These are phyloP conservation scores for Draba incana DNA, from an alignment of 345 rosid species.

Conservation along the genomic window DNA sequence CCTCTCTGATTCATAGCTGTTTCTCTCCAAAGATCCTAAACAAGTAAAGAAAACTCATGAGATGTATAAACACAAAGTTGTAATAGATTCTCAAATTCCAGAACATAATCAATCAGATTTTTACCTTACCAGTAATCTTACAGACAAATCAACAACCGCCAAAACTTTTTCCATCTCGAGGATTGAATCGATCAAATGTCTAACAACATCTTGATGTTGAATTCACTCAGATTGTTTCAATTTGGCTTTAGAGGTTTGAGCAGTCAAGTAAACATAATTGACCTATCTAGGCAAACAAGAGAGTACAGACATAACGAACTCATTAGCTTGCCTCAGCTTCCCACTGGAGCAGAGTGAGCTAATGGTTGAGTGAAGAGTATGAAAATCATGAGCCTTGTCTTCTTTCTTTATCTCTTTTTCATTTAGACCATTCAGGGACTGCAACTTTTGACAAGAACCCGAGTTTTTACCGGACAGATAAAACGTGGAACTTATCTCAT, in stretches of 20 bases:
- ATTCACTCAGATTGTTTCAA: neutral
- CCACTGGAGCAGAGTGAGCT: conserved; percentile 73
- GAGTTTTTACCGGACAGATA: conserved; percentile 35
- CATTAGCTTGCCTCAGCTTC: conserved; percentile 65
- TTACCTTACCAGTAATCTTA: conserved; percentile 14
- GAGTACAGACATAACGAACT: conserved; percentile 50
- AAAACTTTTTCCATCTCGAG: conserved; percentile 3
- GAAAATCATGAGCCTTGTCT: conserved; percentile 48
- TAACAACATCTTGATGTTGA: neutral
- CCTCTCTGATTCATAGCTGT: conserved; percentile 37
- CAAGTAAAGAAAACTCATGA: conserved; percentile 12
- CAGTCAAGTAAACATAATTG: conserved; percentile 17
- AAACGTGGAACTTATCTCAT: conserved; percentile 46
- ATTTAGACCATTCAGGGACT: conserved; percentile 24
- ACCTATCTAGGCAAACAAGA: conserved; percentile 41
- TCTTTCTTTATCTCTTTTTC: conserved; percentile 35
- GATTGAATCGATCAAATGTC: neutral
- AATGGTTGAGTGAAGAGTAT: conserved; percentile 53
- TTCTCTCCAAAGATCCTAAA: conserved; percentile 19
- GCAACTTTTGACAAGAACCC: conserved; percentile 27
- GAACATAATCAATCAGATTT: conserved; percentile 14
- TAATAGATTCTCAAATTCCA: conserved; percentile 3
- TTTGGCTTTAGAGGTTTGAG: conserved; percentile 22
- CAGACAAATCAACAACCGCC: neutral
- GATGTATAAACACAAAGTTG: conserved; percentile 18